phyloP scores from a whole-genome alignment of 2,329 filamentous ascomycete species.

The Exophiala mesophila region DNA sequence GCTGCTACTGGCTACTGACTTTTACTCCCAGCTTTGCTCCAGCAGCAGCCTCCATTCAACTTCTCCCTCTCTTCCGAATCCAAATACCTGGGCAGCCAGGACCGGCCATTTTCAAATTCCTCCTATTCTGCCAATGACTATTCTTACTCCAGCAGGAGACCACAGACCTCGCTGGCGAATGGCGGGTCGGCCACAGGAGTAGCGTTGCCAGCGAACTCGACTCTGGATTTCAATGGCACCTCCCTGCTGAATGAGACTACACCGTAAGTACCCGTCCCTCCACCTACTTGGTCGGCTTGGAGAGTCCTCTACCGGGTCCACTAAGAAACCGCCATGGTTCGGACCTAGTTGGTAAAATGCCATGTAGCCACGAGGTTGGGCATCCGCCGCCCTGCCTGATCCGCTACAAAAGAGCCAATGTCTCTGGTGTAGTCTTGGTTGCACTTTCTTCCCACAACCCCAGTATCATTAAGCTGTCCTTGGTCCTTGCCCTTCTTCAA shows the following conservation, averaged over 20 bases:
- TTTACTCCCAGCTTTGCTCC: conserved; percentile 32
- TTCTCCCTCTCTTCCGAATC: conserved; percentile 36
- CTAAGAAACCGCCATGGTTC: conserved; percentile 3
- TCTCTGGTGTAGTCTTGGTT: no score
- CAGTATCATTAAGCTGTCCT: no score
- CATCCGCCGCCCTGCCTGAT: background rate
- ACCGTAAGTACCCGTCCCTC: conserved; percentile 21
- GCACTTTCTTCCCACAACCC: conserved; percentile 19
- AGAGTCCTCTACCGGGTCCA: conserved; percentile 8
- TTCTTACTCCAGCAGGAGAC: conserved; percentile 14
- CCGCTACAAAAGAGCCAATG: background rate
- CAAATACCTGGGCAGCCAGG: conserved; percentile 36
- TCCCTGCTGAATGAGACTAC: conserved; percentile 18
- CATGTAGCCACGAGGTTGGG: background rate
- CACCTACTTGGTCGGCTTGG: conserved; percentile 10
- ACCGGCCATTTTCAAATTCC: conserved; percentile 33
- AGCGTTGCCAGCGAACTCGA: conserved; percentile 18
- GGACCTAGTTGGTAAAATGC: background rate
- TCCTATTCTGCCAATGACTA: conserved; percentile 26
- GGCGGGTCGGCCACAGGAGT: conserved; percentile 13
- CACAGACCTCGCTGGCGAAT: conserved; percentile 17
- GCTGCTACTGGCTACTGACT: conserved; percentile 27
- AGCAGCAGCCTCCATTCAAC: conserved; percentile 36
- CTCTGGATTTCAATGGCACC: conserved; percentile 19
- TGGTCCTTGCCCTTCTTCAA: no score